phyloP scores from a whole-genome alignment of 345 rosid genomes.

The Ceriops tagal region DNA sequence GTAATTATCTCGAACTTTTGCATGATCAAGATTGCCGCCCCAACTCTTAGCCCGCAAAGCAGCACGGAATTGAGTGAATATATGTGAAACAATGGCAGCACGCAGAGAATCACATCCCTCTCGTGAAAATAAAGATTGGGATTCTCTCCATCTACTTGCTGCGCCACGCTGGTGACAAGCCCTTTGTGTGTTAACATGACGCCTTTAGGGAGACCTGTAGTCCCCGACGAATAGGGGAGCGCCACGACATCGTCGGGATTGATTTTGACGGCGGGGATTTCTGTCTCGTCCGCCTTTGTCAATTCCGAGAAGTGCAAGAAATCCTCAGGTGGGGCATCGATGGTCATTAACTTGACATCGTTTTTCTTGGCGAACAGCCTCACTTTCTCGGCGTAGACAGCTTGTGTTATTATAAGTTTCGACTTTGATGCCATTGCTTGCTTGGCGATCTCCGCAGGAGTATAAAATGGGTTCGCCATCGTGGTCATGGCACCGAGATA shows the following conservation, averaged over 20 bases:
- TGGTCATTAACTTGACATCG: constrained; percentile 33
- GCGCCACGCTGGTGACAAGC: constrained; percentile 72
- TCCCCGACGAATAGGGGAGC: constrained; percentile 89
- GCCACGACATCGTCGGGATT: constrained; percentile 69
- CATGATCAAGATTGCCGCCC: constrained; percentile 81
- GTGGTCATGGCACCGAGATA: constrained; percentile 63
- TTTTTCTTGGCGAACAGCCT: constrained; percentile 31
- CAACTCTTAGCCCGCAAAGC: constrained; percentile 76
- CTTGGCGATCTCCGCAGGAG: constrained; percentile 66
- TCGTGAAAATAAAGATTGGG: constrained; percentile 69
- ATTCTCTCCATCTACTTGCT: constrained; percentile 92
- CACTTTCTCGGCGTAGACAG: constrained; percentile 51
- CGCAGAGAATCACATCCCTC: constrained; percentile 73
- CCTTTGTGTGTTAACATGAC: constrained; percentile 92
- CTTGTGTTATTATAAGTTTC: constrained; percentile 57
- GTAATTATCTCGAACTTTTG: constrained; percentile 63
- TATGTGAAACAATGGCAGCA: constrained; percentile 78
- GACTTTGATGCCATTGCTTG: constrained; percentile 60
- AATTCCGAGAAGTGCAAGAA: constrained; percentile 67
- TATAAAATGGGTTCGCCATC: constrained; percentile 78
- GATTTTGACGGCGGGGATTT: constrained; percentile 35
- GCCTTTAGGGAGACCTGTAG: constrained; percentile 92
- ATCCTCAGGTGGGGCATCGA: constrained; percentile 38
- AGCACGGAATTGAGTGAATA: constrained; percentile 66
- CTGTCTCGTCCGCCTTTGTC: constrained; percentile 39